A percentile compares a stretch with the other conserved stretches of the same genome.
These are phyloP conservation scores for Fusarium kyushuense DNA, from an alignment of 2,329 filamentous ascomycete species.

Conservation along the genomic window DNA sequence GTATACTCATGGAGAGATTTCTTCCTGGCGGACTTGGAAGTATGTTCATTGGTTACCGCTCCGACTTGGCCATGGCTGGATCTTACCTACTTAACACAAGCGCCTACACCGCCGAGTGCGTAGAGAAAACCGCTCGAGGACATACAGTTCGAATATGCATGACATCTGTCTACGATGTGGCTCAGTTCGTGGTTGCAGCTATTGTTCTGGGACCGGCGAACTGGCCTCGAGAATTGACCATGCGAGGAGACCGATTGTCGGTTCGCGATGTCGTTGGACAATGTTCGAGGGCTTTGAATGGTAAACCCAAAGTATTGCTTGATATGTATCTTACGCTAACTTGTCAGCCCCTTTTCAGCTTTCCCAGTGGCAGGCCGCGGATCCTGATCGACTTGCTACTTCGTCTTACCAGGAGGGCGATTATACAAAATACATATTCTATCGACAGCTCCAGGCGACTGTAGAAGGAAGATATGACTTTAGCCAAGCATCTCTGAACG, in stretches of 20 bases:
- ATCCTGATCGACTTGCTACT: slow-evolving; percentile 56
- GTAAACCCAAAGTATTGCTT: slow-evolving; percentile 46
- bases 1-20: slow-evolving; percentile 81
- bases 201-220: slow-evolving; percentile 68
- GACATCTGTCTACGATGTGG: slow-evolving; percentile 78
- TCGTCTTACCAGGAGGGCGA: slow-evolving; percentile 62
- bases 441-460: slow-evolving; percentile 74
- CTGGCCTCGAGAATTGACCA: slow-evolving; percentile 77
- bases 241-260: slow-evolving; percentile 74
- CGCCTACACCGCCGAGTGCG: slow-evolving; percentile 68
- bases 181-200: slow-evolving; percentile 76
- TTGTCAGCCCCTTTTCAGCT: slow-evolving; percentile 56
- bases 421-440: slow-evolving; percentile 62
- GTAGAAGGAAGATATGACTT: slow-evolving; percentile 77
- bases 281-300: slow-evolving; percentile 63
- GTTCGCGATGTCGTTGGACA: slow-evolving; percentile 69
- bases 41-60: slow-evolving; percentile 69
- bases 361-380: slow-evolving; percentile 54
- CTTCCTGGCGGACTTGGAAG: slow-evolving; percentile 73
- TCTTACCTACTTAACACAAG: slow-evolving; percentile 75
- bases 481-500: slow-evolving; percentile 69
- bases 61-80: slow-evolving; percentile 67
- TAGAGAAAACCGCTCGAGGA: slow-evolving; percentile 64
- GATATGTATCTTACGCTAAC: slow-evolving; percentile 32
- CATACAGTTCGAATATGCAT: slow-evolving; percentile 70